Conservation (phyloP, 2,329 filamentous ascomycete species). For the Chaetomium globosum region DNA sequence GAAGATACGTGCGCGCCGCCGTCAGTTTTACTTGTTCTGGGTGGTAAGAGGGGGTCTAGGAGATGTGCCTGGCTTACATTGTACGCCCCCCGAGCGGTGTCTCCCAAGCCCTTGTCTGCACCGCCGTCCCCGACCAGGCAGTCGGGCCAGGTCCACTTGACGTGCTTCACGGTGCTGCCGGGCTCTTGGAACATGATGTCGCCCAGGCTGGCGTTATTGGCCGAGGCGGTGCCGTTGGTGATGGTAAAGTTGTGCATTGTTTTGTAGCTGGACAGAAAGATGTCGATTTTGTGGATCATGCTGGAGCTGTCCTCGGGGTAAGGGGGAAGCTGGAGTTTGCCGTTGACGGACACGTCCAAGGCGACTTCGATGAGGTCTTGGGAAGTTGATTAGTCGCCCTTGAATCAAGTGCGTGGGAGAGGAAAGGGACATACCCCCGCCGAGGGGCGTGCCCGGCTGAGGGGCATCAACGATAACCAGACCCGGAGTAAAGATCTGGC, state of each 20-base stretch:
- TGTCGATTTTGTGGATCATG: conserved; percentile 64
- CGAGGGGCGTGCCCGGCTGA: conserved; percentile 65
- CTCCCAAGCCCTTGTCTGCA: conserved; percentile 45
- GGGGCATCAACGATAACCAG: conserved; percentile 68
- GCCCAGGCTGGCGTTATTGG: conserved; percentile 57
- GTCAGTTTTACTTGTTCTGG: neutral
- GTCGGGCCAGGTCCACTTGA: conserved; percentile 72
- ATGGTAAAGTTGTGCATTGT: conserved; percentile 67
- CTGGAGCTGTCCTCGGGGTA: conserved; percentile 57
- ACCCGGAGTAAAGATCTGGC: conserved; percentile 70
- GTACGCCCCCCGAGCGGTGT: conserved; percentile 62
- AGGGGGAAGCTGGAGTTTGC: conserved; percentile 62
- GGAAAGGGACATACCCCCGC: conserved; percentile 55
- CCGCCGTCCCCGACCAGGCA: conserved; percentile 67
- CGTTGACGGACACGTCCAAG: conserved; percentile 67
- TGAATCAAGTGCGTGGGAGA: neutral
- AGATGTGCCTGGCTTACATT: conserved; percentile 50
- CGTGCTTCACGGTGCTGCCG: conserved; percentile 71
- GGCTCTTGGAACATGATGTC: conserved; percentile 66
- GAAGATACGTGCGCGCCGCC: conserved; percentile 5
- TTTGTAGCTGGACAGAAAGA: conserved; percentile 68
- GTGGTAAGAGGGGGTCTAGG: neutral
- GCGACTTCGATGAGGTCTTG: conserved; percentile 63
- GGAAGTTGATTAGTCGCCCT: conserved; percentile 22
- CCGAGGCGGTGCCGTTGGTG: conserved; percentile 59